Conservation (phyloP, 345 rosid genomes). For the Populus tremula region DNA sequence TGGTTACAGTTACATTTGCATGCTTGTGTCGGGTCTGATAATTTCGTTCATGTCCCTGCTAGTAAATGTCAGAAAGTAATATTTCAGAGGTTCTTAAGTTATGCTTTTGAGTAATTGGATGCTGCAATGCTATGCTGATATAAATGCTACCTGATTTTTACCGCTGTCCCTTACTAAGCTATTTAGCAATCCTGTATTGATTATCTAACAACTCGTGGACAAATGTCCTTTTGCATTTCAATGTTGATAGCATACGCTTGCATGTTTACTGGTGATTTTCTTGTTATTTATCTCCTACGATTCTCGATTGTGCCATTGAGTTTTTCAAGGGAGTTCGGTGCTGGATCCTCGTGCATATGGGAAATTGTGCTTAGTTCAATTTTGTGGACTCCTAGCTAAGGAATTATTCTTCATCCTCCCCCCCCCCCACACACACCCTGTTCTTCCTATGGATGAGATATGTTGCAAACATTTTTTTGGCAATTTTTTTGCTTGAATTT, state of each 20-base stretch:
- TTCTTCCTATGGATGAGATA: not conserved
- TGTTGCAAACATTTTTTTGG: not conserved
- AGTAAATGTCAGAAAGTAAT: not conserved
- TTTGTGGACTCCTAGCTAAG: not conserved
- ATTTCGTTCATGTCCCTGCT: no score
- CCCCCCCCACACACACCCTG: no score
- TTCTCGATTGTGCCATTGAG: not conserved
- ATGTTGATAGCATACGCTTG: not conserved
- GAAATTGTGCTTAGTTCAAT: not conserved
- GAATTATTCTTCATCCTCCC: not conserved
- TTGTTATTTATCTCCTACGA: not conserved
- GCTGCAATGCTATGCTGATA: not conserved
- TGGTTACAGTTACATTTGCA: not conserved
- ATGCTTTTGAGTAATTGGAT: not conserved
- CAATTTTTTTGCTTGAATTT: not conserved
- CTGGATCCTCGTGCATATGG: not conserved
- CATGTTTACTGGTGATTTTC: not conserved
- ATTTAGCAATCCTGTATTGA: not conserved
- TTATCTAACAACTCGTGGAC: not conserved
- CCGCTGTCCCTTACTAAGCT: not conserved
- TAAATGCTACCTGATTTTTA: not conserved
- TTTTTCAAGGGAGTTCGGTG: not conserved
- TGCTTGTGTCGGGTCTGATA: not conserved
- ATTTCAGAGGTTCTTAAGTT: not conserved
- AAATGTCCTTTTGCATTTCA: not conserved